A percentile compares a stretch with the other conserved stretches of the same genome.
Evolutionary conservation across 2,329 filamentous ascomycete genomes (phyloP).

Genomic region (Thielaviopsis euricoi): DNA sequence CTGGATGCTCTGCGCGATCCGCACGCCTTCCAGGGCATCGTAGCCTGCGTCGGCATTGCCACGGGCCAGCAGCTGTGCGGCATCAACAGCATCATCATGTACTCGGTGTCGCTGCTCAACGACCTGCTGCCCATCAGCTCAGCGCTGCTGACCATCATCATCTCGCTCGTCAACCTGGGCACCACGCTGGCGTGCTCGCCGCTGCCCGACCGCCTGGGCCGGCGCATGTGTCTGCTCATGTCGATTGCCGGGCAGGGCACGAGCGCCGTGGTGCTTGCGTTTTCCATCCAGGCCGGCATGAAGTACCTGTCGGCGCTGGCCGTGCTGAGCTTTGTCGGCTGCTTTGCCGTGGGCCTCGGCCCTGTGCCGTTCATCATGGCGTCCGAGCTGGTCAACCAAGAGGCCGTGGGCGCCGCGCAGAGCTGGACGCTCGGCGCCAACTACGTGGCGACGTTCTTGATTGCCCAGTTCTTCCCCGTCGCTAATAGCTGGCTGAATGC

Average conservation of each 20-base stretch:
- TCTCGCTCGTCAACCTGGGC: conserved; percentile 72
- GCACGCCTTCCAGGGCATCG: conserved; percentile 53
- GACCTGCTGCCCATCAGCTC: conserved; percentile 69
- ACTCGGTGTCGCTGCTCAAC: conserved; percentile 78
- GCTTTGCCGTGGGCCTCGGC: conserved; percentile 79
- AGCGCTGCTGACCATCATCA: conserved; percentile 67
- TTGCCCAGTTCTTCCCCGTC: conserved; percentile 89
- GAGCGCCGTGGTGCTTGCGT: conserved; percentile 58
- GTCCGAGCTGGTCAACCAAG: conserved; percentile 75
- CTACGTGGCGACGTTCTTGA: conserved; percentile 78
- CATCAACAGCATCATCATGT: conserved; percentile 98
- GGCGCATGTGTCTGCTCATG: conserved; percentile 68
- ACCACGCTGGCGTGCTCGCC: conserved; percentile 71
- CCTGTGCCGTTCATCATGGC: conserved; percentile 91
- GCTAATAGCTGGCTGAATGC: conserved; percentile 57
- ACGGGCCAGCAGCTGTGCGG: conserved; percentile 81
- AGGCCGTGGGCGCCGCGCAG: conserved; percentile 83
- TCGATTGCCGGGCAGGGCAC: conserved; percentile 74
- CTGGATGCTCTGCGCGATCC: conserved; percentile 50
- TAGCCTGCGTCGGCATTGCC: conserved; percentile 83
- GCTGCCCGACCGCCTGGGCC: conserved; percentile 71
- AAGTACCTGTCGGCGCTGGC: conserved; percentile 66
- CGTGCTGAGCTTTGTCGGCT: conserved; percentile 71
- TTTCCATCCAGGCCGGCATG: conserved; percentile 59
- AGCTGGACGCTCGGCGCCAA: conserved; percentile 76